Base-by-base conservation (phyloP, 768 basidiomycete genomes). In the Melanogaster broomeanus region DNA sequence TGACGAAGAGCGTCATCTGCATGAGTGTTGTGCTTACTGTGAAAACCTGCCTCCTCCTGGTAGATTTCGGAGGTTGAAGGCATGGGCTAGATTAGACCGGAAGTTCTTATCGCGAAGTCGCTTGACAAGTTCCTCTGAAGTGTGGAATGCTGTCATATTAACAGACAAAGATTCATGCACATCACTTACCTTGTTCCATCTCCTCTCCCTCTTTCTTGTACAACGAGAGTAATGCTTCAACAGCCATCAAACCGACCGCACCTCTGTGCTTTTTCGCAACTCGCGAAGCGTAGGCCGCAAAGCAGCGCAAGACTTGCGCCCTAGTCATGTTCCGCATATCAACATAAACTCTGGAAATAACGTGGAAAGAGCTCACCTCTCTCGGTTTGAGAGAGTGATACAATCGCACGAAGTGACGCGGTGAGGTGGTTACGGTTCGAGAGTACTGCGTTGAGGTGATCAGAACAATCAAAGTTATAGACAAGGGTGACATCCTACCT, bases 201-300 rank as follows among this genome's bases (percentile, higher is more conserved):
- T 19, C 12, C 21, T 24, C 54, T 6, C 34, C 13, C 11, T 51
- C 34, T 49, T 53, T 51, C 8, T 49, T 40, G 9, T 46, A 55
- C 21, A 63, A 22, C 16, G 52, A 55, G 18, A 63, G 53, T 1
- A 63, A 51, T 13, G 51, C 61, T 19, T 63, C 58, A 10, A 62
- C 61, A 27, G 61, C 61, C 28, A 60, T 42, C 31, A 60, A 16
- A 34, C 61, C 57, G 13, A 55, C 53, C 15, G 52, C 53, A 3
- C 56, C 56, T 34, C 51, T 35, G 33, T 38, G 46, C 13, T 22
- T 31, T 19, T 44, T 30, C n/a, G 58, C 35, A 59, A 42, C 27
- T 59, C 45, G 3, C 53, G 49, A 41, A 59, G 56, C 18, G 45
- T 48, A 3, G 42, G 49, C 28, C 50, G 49, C 28, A 54, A 49